phyloP scores from a whole-genome alignment of 371 early-diverging fungal species.

The Actinomucor elegans region DNA sequence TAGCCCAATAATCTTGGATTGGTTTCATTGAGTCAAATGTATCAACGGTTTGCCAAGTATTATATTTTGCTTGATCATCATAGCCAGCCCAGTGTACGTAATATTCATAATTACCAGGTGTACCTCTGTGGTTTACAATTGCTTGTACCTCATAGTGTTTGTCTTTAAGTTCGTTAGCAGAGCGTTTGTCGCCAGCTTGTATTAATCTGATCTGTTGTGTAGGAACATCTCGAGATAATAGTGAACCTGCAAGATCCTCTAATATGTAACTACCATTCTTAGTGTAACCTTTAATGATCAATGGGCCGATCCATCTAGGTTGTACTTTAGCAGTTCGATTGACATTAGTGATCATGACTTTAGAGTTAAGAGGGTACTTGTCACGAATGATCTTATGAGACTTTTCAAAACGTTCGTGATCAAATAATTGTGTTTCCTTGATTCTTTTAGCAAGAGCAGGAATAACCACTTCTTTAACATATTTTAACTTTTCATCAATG shows the following conservation, averaged over 20 bases:
- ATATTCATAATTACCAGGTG: conserved; percentile 2
- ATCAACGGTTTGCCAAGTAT: not conserved
- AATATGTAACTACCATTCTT: conserved; percentile 3
- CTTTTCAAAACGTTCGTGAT: not conserved
- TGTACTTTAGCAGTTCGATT: not conserved
- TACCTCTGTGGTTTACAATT: not conserved
- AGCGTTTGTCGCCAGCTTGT: not conserved
- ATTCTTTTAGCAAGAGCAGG: not conserved
- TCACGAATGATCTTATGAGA: not conserved
- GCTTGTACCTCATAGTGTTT: conserved; percentile 2
- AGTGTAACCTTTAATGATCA: not conserved
- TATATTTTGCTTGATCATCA: not conserved
- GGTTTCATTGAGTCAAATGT: not conserved
- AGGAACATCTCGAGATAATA: not conserved
- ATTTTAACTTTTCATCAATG: not conserved
- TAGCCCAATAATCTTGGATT: conserved; percentile 4
- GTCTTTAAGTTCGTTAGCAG: not conserved
- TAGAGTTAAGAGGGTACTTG: not conserved
- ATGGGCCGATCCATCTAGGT: not conserved
- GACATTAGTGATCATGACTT: conserved; percentile 5
- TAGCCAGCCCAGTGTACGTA: not conserved
- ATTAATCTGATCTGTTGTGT: not conserved
- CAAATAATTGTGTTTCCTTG: not conserved
- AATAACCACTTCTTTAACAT: not conserved
- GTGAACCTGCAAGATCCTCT: not conserved